These are phyloP conservation scores for Pneumocystis murina DNA, from an alignment of 1,139 yeast species.

Conservation along the genomic window DNA sequence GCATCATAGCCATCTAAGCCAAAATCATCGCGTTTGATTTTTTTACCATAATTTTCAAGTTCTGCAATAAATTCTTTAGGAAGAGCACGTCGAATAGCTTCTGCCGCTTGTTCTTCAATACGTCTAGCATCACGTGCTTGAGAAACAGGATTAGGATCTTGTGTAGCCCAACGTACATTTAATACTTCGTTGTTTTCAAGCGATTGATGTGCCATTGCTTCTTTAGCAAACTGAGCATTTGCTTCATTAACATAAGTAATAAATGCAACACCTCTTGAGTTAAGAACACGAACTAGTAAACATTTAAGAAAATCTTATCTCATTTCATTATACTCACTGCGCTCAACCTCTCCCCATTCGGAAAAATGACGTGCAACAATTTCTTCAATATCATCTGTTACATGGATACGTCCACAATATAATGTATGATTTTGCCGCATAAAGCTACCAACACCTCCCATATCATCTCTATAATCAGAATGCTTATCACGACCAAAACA, in stretches of 20 bases:
- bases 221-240: constrained; percentile 86
- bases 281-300: constrained; percentile 35
- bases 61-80: constrained; percentile 19
- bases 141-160: constrained; percentile 68
- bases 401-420: constrained; percentile 55
- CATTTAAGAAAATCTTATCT: background rate
- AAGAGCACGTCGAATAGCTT: constrained; percentile 24
- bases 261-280: constrained; percentile 60
- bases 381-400: constrained; percentile 30
- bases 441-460: constrained; percentile 90
- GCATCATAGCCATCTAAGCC: constrained; percentile 14
- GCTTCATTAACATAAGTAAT: constrained; percentile 52
- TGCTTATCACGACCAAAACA: constrained; percentile 89
- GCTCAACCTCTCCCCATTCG: constrained; percentile 67
- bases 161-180: constrained; percentile 75
- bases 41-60: constrained; percentile 11
- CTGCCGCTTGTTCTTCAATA: constrained; percentile 29
- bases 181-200: constrained; percentile 51
- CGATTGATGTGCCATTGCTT: constrained; percentile 77
- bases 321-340: constrained; percentile 23
- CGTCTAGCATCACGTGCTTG: constrained; percentile 33
- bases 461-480: constrained; percentile 72
- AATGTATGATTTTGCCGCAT: constrained; percentile 53
- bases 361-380: constrained; percentile 40
- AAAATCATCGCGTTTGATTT: constrained; percentile 6